These are phyloP conservation scores for Brasenia schreberi DNA, from an alignment of 164 flowering plant species.

Conservation along the genomic window DNA sequence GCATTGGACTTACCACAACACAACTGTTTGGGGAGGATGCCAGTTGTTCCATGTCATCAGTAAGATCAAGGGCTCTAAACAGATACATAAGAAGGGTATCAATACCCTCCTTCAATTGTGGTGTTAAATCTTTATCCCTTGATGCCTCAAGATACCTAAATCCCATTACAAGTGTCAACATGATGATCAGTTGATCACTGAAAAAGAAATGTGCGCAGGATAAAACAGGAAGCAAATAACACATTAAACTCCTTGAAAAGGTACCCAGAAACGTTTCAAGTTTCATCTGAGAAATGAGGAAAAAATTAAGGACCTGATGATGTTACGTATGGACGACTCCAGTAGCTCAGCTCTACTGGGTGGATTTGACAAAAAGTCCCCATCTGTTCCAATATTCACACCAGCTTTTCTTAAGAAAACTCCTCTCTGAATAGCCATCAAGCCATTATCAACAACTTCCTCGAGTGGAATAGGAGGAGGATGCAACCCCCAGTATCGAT, in stretches of 20 bases:
- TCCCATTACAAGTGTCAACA: slow-evolving; percentile 1
- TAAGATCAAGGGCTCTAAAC: slow-evolving; percentile 71
- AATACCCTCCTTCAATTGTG: slow-evolving; percentile 72
- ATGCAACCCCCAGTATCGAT: slow-evolving; percentile 98
- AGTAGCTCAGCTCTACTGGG: slow-evolving; percentile 69
- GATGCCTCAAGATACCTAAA: slow-evolving; percentile 63
- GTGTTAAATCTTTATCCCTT: slow-evolving; percentile 44
- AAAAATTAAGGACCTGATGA: slow-evolving; percentile 60
- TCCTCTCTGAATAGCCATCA: slow-evolving; percentile 82
- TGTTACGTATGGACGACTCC: slow-evolving; percentile 66
- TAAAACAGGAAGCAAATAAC: too few species aligned
- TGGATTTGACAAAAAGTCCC: slow-evolving; percentile 56
- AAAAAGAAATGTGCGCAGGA: neutral
- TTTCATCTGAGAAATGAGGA: neutral
- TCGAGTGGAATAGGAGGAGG: slow-evolving; percentile 94
- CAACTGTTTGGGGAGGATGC: slow-evolving; percentile 80
- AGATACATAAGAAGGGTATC: slow-evolving; percentile 94
- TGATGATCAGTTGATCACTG: neutral
- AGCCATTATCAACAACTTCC: slow-evolving; percentile 86
- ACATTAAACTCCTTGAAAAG: neutral
- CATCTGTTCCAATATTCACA: slow-evolving; percentile 61
- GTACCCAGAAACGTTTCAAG: neutral
- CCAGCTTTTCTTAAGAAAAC: slow-evolving; percentile 88
- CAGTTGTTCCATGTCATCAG: slow-evolving; percentile 80
- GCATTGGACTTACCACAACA: slow-evolving; percentile 57